These are phyloP conservation scores for Ganoderma lucidum DNA, from an alignment of 1,284 basidiomycete species.

Conservation along the genomic window DNA sequence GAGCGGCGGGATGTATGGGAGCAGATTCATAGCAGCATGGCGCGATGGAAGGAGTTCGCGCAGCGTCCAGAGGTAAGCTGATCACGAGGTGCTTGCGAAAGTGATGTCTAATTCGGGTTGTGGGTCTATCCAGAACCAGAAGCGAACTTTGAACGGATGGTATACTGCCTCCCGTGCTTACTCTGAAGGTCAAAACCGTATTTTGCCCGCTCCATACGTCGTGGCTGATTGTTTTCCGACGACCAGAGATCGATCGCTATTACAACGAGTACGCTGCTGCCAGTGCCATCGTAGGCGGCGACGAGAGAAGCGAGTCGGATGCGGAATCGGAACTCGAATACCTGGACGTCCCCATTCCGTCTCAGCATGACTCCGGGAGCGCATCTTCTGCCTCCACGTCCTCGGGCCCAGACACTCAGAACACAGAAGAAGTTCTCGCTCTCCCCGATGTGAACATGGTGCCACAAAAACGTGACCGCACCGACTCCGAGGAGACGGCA, in stretches of 20 bases:
- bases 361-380: background rate
- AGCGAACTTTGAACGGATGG: background rate
- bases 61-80: background rate
- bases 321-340: background rate
- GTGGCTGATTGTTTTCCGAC: background rate
- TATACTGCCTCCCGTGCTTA: background rate
- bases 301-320: background rate
- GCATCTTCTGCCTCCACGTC: background rate
- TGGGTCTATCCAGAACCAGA: background rate
- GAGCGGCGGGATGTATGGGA: conserved; percentile 3
- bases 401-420: background rate
- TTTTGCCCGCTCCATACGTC: background rate
- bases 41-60: conserved; percentile 6
- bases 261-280: conserved; percentile 3
- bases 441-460: background rate
- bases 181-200: background rate
- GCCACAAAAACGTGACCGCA: background rate
- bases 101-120: background rate
- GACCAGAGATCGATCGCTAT: background rate
- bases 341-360: background rate
- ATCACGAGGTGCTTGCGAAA: background rate
- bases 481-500: background rate
- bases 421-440: background rate
- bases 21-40: background rate
- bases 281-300: background rate